Base-by-base conservation (phyloP, 2,329 filamentous ascomycete genomes). In the Colletotrichum euphorbiae region DNA sequence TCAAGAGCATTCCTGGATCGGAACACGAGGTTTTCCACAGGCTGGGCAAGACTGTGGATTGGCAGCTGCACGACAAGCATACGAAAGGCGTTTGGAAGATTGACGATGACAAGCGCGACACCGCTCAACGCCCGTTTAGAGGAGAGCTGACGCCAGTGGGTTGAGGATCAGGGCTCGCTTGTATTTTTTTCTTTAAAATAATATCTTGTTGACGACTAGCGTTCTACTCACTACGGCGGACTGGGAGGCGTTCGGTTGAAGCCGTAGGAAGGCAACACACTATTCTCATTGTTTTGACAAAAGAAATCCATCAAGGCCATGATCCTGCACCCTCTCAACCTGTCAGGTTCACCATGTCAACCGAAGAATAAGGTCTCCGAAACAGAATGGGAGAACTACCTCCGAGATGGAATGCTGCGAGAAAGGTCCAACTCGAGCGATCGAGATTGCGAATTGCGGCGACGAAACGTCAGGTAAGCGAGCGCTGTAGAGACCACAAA, bases 11-110 rank as follows among this genome's bases (percentile, higher is more conserved):
- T 6, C 52, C 62, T 2, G 75, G 72, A 3, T 52, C 69, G 3
- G 74, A 77, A 6, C 76, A 78, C 55, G 72, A 71, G 1, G 63
- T 77, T 2, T 80, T 80, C 56, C 75, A 78, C 58, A 62, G 71
- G 6, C 64, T 80, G 52, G 71, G 76, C 0, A 73, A 75, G 51
- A 76, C 74, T 6, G 72, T 73, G 2, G 67, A 71, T 13, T 74
- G 74, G 74, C 66, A 73, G 70, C 71, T 81, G 64, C 67, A 73
- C 6, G 74, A 74, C 15, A 78, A 78, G 13, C 75, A 74, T 56
- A 81, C 79, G 1, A 78, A 78, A 72, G 80, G 79, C 8, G 79
- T 81, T 17, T 81, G 80, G 79, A 74, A 72, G 55, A 65, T 80
- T 0, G 72, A 79, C 40, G 74, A 77, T 31, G 65, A 57, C 6